A percentile compares a stretch with the other conserved stretches of the same genome.
Evolutionary conservation across 1,139 yeast genomes (phyloP).

Genomic region (Sugiyamaella neomexicana): DNA sequence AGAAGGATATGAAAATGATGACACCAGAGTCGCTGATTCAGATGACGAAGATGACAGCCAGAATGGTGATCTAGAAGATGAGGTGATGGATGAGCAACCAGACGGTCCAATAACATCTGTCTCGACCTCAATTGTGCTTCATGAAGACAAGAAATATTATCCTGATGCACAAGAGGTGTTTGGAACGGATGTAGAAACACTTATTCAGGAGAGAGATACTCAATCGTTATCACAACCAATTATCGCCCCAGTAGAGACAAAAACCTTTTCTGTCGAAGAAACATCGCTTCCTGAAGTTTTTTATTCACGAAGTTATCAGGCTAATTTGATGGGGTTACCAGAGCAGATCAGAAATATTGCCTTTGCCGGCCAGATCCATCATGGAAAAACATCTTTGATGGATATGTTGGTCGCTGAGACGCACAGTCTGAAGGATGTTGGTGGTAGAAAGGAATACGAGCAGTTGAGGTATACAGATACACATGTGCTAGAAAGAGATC

Average conservation of each 20-base stretch:
- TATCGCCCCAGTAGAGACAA: slow-evolving; percentile 53
- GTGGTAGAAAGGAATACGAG: slow-evolving; percentile 42
- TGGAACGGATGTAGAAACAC: slow-evolving; percentile 64
- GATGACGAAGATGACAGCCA: slow-evolving; percentile 18
- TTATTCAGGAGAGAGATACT: slow-evolving; percentile 57
- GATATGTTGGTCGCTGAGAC: slow-evolving; percentile 68
- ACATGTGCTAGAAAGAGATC: slow-evolving; percentile 62
- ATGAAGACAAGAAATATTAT: slow-evolving; percentile 50
- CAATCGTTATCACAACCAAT: slow-evolving; percentile 63
- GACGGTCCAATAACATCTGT: slow-evolving; percentile 28
- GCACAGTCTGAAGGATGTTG: slow-evolving; percentile 46
- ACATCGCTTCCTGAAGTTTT: slow-evolving; percentile 55
- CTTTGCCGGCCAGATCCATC: slow-evolving; percentile 73
- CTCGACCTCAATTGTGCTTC: slow-evolving; percentile 40
- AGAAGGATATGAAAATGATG: slow-evolving; percentile 9
- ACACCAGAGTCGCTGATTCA: neutral
- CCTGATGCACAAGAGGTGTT: slow-evolving; percentile 48
- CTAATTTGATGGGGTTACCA: slow-evolving; percentile 53
- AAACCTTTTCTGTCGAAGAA: slow-evolving; percentile 53
- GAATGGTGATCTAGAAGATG: slow-evolving; percentile 18
- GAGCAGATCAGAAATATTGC: slow-evolving; percentile 76
- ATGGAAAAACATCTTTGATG: slow-evolving; percentile 85
- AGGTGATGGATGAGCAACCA: slow-evolving; percentile 19
- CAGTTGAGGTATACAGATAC: slow-evolving; percentile 69
- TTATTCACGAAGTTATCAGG: slow-evolving; percentile 66